Evolutionary conservation across 1,139 yeast genomes (phyloP), one percentile per base, ranked within the genome.

Genomic region (Yamadazyma trypodendri): DNA sequence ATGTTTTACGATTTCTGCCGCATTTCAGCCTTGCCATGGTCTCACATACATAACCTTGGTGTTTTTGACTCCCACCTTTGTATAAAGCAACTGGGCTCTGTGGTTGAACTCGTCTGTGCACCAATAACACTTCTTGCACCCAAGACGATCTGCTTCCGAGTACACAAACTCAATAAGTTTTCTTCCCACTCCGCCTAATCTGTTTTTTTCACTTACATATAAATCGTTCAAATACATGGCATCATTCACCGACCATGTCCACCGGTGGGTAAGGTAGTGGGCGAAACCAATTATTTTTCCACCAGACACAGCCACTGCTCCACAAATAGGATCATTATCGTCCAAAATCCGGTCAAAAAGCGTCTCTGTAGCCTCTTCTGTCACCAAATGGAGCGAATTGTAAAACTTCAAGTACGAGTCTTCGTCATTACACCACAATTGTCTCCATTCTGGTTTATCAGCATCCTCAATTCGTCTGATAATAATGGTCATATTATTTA

Each of bases 1-100:
- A 11, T 23, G n/a, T 23, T 23, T 23, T n/a, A n/a, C n/a, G n/a
- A n/a, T n/a, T n/a, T n/a, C n/a, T n/a, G n/a, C n/a, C n/a, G n/a
- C n/a, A n/a, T n/a, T n/a, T 18, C 21, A 18, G 21, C 21, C 21
- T 21, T 21, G 7, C 25, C 13, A 23, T 25, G 28, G 28, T 29
- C 31, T 31, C 10, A 32, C 24, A 31, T 24, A 32, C 22, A 32
- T 10, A 13, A 28, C 13, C 16, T 27, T 24, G 10, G 18, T 34
- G 11, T 13, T 12, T 14, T 27, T 35, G 9, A 13, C 21, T 6
- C 31, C 82, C 15, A 77, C 72, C 48, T 74, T 77, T n/a, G 75
- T 67, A 50, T 78, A 78, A 48, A 77, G 61, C 50, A 77, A 46
- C 50, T 78, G 83, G 2, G 83, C 83, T 23, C 81, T 55, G 50